phyloP scores from a whole-genome alignment of 306 rosid genomes.

The Prinsepia uniflora region DNA sequence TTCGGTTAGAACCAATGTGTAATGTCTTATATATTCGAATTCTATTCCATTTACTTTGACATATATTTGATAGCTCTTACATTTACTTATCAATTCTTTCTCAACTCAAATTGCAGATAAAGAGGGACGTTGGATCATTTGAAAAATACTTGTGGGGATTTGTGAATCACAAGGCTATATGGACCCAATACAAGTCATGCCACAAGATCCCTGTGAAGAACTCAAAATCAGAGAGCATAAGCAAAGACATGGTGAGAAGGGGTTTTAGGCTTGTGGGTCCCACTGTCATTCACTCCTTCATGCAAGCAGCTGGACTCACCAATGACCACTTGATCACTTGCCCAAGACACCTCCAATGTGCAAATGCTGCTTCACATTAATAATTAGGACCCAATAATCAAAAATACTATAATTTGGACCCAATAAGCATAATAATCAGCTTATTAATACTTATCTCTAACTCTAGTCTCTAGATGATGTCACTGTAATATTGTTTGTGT shows the following conservation, averaged over 20 bases:
- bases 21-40: background rate
- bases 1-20: no score
- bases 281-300: slow-evolving; percentile 69
- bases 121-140: slow-evolving; percentile 57
- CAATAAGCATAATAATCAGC: slow-evolving; percentile 12
- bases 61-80: background rate
- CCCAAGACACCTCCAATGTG: slow-evolving; percentile 65
- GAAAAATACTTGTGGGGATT: slow-evolving; percentile 76
- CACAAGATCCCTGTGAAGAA: slow-evolving; percentile 84
- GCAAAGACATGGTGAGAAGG: slow-evolving; percentile 75
- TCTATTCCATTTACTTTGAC: background rate
- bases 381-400: no score
- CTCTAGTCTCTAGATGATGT: background rate
- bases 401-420: background rate
- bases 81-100: background rate
- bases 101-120: slow-evolving; percentile 39
- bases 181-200: slow-evolving; percentile 64
- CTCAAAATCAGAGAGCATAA: slow-evolving; percentile 76
- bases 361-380: no score
- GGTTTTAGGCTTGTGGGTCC: slow-evolving; percentile 76
- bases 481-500: slow-evolving; percentile 2
- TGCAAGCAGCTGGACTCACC: slow-evolving; percentile 79
- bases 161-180: slow-evolving; percentile 67
- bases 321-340: slow-evolving; percentile 81
- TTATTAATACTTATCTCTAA: slow-evolving; percentile 12